These are phyloP conservation scores for Mucor lusitanicus DNA, from an alignment of 371 early-diverging fungal genomes.

Conservation along the genomic window DNA sequence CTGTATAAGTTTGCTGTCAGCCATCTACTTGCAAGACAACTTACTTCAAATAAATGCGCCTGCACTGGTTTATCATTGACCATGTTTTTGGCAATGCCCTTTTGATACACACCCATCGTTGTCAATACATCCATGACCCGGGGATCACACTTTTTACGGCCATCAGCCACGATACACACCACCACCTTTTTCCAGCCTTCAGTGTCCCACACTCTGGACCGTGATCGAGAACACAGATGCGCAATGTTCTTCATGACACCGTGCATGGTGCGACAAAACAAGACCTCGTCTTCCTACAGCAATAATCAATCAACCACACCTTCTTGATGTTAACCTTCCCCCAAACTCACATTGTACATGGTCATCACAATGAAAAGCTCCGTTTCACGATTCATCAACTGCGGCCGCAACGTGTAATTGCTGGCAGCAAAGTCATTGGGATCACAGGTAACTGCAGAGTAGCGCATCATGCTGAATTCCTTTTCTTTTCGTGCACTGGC, in stretches of 20 bases:
- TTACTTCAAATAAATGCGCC: conserved; percentile 80
- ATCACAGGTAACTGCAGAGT: conserved; percentile 84
- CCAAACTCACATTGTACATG: conserved; percentile 40
- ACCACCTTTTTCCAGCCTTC: conserved; percentile 86
- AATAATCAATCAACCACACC: neutral
- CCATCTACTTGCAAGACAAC: neutral
- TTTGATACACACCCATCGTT: conserved; percentile 73
- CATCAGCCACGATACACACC: conserved; percentile 84
- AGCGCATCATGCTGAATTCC: conserved; percentile 79
- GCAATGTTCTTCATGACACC: conserved; percentile 82
- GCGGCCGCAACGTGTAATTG: conserved; percentile 81
- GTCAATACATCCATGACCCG: conserved; percentile 58
- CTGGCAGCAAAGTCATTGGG: conserved; percentile 78
- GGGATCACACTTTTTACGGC: conserved; percentile 69
- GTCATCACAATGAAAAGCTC: conserved; percentile 87
- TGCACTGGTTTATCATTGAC: conserved; percentile 60
- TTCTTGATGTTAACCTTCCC: too few species aligned
- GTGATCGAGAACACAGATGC: conserved; percentile 67
- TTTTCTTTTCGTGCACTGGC: conserved; percentile 52
- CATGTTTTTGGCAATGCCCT: conserved; percentile 67
- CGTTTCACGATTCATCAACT: conserved; percentile 74
- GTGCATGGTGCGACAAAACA: conserved; percentile 76
- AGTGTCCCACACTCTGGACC: conserved; percentile 68
- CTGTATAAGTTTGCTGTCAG: neutral
- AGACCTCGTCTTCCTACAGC: conserved; percentile 54